phyloP scores from a whole-genome alignment of 305 asterid species.

The Fraxinus ornus region DNA sequence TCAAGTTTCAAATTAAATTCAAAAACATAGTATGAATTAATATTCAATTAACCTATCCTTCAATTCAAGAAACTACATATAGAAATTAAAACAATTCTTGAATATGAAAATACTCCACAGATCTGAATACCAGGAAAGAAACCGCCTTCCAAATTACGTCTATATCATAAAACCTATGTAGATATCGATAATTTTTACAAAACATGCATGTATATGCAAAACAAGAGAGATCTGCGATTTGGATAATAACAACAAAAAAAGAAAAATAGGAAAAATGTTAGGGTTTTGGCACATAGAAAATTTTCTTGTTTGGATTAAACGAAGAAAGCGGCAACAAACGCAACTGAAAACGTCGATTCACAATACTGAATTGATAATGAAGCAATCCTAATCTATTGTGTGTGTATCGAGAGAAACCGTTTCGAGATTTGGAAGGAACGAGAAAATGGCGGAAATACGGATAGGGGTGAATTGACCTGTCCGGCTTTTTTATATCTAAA shows the following conservation, averaged over 20 bases:
- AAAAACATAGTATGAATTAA: background rate
- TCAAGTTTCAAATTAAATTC: slow-evolving; percentile 17
- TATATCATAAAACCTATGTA: background rate
- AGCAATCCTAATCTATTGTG: background rate
- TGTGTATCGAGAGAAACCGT: slow-evolving; percentile 9
- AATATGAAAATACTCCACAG: background rate
- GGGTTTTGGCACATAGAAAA: slow-evolving; percentile 45
- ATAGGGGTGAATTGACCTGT: slow-evolving; percentile 19
- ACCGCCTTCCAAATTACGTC: background rate
- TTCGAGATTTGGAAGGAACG: slow-evolving; percentile 38
- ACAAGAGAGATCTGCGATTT: slow-evolving; percentile 44
- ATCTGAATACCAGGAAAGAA: background rate
- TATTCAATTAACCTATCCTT: slow-evolving; percentile 14
- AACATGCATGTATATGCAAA: background rate
- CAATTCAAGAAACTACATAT: background rate
- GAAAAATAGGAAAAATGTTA: slow-evolving; percentile 18
- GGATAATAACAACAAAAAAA: background rate
- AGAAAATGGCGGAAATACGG: slow-evolving; percentile 31
- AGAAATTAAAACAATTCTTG: background rate
- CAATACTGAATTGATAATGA: slow-evolving; percentile 29
- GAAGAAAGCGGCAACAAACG: slow-evolving; percentile 44
- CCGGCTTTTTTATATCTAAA: slow-evolving; percentile 29
- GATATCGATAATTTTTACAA: slow-evolving; percentile 5
- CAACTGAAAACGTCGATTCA: slow-evolving; percentile 61
- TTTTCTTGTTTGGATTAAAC: slow-evolving; percentile 18